Conservation (phyloP, 768 basidiomycete species). For the Podaxis carcinomalis region DNA sequence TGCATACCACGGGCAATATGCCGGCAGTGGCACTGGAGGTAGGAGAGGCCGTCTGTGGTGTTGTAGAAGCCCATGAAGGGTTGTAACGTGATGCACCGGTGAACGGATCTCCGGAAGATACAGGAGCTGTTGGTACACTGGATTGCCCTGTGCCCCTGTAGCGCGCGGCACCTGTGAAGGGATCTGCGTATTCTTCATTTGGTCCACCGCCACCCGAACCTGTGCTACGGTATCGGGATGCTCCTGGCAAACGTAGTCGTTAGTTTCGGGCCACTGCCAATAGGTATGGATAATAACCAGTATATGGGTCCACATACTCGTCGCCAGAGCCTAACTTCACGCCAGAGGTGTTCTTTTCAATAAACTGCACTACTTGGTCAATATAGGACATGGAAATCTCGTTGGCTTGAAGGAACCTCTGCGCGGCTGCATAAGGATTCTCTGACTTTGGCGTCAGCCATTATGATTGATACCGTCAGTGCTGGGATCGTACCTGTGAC, state of each 20-base stretch:
- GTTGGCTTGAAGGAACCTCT: conserved; percentile 79
- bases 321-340: conserved; percentile 60
- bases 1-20: conserved; percentile 50
- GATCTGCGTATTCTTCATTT: conserved; percentile 48
- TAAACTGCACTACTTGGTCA: conserved; percentile 90
- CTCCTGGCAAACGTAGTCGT: conserved; percentile 32
- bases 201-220: conserved; percentile 24
- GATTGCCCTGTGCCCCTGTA: conserved; percentile 43
- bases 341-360: conserved; percentile 85
- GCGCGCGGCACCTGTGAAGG: conserved; percentile 69
- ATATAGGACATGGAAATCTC: conserved; percentile 80
- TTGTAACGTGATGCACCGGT: conserved; percentile 66
- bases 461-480: conserved; percentile 2
- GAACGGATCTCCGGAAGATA: conserved; percentile 53
- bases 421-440: conserved; percentile 87
- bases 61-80: conserved; percentile 27
- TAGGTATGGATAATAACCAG: conserved; percentile 45
- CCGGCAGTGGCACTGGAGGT: conserved; percentile 23
- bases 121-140: conserved; percentile 25
- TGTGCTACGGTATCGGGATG: conserved; percentile 57
- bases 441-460: conserved; percentile 42
- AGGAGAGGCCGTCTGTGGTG: conserved; percentile 27
- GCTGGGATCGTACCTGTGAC: conserved; percentile 54
- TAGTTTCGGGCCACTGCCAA: neutral
- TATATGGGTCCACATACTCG: conserved; percentile 84